Conservation (phyloP, 164 flowering plant species). For the Vitis rotundifolia region DNA sequence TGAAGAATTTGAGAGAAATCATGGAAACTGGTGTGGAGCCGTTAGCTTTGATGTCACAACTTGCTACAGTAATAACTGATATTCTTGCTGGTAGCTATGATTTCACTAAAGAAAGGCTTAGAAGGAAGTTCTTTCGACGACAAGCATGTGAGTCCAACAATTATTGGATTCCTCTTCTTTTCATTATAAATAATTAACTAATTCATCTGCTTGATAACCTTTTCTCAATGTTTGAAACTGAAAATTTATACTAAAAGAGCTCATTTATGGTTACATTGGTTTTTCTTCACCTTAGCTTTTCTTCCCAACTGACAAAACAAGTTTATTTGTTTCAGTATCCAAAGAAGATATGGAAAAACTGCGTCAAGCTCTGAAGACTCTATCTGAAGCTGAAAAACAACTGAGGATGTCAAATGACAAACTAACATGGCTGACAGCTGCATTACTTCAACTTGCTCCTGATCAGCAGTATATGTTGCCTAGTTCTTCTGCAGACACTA, state of each 20-base stretch:
- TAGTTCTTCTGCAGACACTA: slow-evolving; percentile 72
- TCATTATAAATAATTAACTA: not conserved
- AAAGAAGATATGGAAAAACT: slow-evolving; percentile 95
- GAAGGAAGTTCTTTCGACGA: slow-evolving; percentile 79
- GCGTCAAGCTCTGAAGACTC: slow-evolving; percentile 88
- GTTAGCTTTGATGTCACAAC: slow-evolving; percentile 94
- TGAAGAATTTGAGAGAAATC: slow-evolving; percentile 84
- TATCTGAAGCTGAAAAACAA: slow-evolving; percentile 98
- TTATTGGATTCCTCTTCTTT: slow-evolving; percentile 2
- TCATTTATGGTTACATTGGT: not conserved
- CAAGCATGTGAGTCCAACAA: slow-evolving; percentile 65
- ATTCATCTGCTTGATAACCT: not conserved
- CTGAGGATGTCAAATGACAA: slow-evolving; percentile 89
- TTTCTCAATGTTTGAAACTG: not conserved
- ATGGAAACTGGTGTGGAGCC: slow-evolving; percentile 98
- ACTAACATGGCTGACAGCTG: slow-evolving; percentile 96
- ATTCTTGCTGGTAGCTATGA: slow-evolving; percentile 92
- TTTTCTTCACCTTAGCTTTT: not conserved
- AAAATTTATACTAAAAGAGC: not conserved
- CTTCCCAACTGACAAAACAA: not conserved
- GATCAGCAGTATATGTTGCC: slow-evolving; percentile 88
- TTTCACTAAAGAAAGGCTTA: slow-evolving; percentile 60
- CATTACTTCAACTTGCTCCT: slow-evolving; percentile 97
- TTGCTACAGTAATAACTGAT: slow-evolving; percentile 94
- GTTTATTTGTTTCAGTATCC: slow-evolving; percentile 57